Evolutionary conservation across 176 grass and related monocot genomes (phyloP).

Genomic region (Canna indica): DNA sequence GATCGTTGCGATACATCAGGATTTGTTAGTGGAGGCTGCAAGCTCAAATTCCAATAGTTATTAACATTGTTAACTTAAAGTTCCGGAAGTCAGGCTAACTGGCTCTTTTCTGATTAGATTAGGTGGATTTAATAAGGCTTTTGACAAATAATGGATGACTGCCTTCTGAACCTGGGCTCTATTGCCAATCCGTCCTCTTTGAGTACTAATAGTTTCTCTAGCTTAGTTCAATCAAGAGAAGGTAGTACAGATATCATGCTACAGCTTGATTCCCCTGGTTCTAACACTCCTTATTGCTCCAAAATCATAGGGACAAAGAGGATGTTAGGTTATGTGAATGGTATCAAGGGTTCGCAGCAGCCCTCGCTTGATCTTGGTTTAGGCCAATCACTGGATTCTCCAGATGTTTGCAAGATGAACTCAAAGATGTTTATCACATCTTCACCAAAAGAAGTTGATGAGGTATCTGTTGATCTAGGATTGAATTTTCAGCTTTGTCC

Average conservation of each 20-base stretch:
- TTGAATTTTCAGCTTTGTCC: conserved; percentile 57
- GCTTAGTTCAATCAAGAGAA: conserved; percentile 1
- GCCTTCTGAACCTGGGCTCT: conserved; percentile 28
- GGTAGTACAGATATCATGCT: conserved; percentile 22
- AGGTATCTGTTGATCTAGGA: conserved; percentile 48
- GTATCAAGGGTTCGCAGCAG: conserved; percentile 20
- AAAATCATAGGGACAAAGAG: conserved; percentile 27
- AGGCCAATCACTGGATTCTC: conserved; percentile 42
- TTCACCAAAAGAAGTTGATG: conserved; percentile 47
- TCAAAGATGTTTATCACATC: conserved; percentile 46
- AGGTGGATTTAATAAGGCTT: conserved; percentile 24
- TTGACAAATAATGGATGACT: conserved; percentile 49
- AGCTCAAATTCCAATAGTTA: conserved; percentile 2
- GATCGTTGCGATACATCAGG: conserved; percentile 44
- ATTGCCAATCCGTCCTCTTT: conserved; percentile 21
- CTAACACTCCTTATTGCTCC: conserved; percentile 27
- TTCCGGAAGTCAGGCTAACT: conserved; percentile 21
- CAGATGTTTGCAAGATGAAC: conserved; percentile 17
- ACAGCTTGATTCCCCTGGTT: conserved; percentile 22
- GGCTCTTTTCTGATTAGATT: conserved; percentile 35
- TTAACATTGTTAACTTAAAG: conserved; percentile 8
- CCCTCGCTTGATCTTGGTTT: conserved; percentile 47
- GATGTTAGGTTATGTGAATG: conserved; percentile 35
- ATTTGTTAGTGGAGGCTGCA: conserved; percentile 42
- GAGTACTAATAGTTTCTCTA: conserved; percentile 1